phyloP scores from a whole-genome alignment of 2,329 filamentous ascomycete genomes.

The Penicillium sp. region DNA sequence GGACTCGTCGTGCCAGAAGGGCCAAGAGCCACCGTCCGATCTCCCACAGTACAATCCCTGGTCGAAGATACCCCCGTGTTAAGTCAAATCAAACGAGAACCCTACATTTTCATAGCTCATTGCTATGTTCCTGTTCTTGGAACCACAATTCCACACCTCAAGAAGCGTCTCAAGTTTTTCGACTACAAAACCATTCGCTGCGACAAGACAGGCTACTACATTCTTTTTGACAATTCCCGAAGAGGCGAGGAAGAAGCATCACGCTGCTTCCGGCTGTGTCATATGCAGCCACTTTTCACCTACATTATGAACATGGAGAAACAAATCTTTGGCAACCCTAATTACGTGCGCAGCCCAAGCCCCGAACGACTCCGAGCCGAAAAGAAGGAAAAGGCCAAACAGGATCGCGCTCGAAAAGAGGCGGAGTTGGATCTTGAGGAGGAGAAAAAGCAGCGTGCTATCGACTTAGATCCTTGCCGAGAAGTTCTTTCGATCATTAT shows the following conservation, averaged over 20 bases:
- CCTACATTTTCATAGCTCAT: constrained; percentile 89
- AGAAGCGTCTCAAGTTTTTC: constrained; percentile 84
- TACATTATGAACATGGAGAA: constrained; percentile 93
- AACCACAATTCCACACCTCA: constrained; percentile 85
- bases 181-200: constrained; percentile 79
- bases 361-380: constrained; percentile 51
- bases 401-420: constrained; percentile 69
- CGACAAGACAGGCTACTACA: constrained; percentile 86
- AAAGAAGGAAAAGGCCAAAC: constrained; percentile 65
- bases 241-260: constrained; percentile 79
- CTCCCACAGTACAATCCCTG: constrained; percentile 50
- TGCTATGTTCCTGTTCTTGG: constrained; percentile 83
- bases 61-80: constrained; percentile 71
- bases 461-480: constrained; percentile 84
- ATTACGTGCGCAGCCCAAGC: constrained; percentile 59
- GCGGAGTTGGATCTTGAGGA: constrained; percentile 83
- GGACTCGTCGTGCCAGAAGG: constrained; percentile 38
- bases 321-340: constrained; percentile 68
- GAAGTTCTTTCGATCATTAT: constrained; percentile 81
- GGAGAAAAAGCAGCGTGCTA: constrained; percentile 84
- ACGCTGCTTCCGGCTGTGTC: constrained; percentile 76
- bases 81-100: constrained; percentile 72
- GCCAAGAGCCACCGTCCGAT: constrained; percentile 43
- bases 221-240: constrained; percentile 81
- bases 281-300: constrained; percentile 85